These are phyloP conservation scores for Trichoderma reesei DNA, from an alignment of 495 filamentous ascomycete species.

Conservation along the genomic window DNA sequence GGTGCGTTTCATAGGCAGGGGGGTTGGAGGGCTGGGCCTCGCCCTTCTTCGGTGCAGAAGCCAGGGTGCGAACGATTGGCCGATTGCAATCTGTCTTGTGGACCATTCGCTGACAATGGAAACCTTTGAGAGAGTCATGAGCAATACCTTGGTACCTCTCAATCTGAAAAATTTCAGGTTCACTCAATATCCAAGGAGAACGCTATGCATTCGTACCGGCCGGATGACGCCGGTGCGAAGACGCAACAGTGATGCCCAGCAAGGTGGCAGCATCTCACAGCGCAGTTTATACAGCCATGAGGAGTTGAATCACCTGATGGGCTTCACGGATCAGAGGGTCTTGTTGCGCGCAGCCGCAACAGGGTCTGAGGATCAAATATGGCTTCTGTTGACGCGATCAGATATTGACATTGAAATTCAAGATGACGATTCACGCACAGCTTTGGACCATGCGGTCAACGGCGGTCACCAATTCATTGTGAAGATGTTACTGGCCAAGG, in stretches of 20 bases:
- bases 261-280: not conserved
- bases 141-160: not conserved
- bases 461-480: not conserved
- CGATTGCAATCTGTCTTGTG: not conserved
- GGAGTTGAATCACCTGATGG: not conserved
- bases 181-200: not conserved
- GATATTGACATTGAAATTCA: not conserved
- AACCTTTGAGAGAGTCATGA: not conserved
- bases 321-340: not conserved
- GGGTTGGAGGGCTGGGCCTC: not conserved
- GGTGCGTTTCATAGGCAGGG: not conserved
- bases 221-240: not conserved
- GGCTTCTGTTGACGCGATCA: not conserved
- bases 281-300: not conserved
- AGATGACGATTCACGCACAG: not conserved
- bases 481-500: not conserved
- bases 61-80: not conserved
- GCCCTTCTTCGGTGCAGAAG: not conserved
- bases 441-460: not conserved
- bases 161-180: not conserved
- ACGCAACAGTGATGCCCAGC: not conserved
- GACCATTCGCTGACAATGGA: not conserved
- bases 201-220: not conserved
- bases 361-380: not conserved
- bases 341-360: not conserved